Base-by-base conservation (phyloP, 257 asterid species). In the Linaria vulgaris region DNA sequence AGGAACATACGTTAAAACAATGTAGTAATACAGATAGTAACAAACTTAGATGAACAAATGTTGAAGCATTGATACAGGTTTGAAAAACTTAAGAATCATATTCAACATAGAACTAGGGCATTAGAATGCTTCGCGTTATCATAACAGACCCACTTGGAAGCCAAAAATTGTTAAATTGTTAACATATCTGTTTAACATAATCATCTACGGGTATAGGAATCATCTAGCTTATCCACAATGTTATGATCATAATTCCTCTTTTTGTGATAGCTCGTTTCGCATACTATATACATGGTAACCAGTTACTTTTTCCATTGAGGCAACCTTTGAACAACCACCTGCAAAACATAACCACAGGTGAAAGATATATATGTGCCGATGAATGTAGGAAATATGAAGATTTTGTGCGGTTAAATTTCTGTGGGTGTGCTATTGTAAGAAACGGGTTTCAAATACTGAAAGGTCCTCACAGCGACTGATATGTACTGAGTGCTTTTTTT, bases 281-380 rank as follows among this genome's bases (percentile, higher is more conserved):
- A 12, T n/a, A 48, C 51, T 25, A 16, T 59, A 10, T 14, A n/a
- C n/a, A 31, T 48, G 30, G 6, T 13, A 48, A 53, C 23, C 17
- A 50, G 31, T 85, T 79, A 83, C 64, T 87, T 85, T 77, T 79
- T 90, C 88, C 88, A 67, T 38, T 91, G 98, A 54, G 98, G 96
- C 80, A 86, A 54, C 71, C 90, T 83, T 75, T 84, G 97, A 63
- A 91, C 91, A 19, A 83, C 79, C 49, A 88, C 96, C 95, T 91
- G 84, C 75, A 80, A 27, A 25, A 65, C 44, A 30, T 7, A 9
- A 24, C 1, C 13, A 37, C 6, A 27, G 34, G n/a, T 47, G 44
- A 16, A 47, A n/a, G 38, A 9, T 3, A 41, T 9, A 41, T 51
- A 14, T 6, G n/a, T n/a, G 5, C 20, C 34, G 54, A 17, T 11